Conservation (phyloP, 306 rosid species). For the Dryas drummondii region DNA sequence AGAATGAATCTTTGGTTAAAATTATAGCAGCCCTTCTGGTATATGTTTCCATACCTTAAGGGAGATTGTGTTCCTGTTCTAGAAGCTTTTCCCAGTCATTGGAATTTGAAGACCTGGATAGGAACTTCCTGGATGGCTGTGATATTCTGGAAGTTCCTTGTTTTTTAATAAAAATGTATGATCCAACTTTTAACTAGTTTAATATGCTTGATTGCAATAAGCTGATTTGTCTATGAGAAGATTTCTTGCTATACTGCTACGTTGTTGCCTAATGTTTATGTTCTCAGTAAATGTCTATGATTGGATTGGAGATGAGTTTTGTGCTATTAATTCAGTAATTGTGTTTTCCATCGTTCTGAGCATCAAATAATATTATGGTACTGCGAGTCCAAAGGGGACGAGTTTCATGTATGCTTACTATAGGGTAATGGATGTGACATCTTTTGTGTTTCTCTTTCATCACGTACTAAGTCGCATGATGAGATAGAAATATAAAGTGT, state of each 20-base stretch:
- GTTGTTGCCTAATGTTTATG: neutral
- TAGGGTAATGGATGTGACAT: too few relatives aligned
- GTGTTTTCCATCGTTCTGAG: too few relatives aligned
- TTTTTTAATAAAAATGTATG: constrained; percentile 18
- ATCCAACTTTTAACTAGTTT: constrained; percentile 2
- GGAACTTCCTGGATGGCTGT: constrained; percentile 9
- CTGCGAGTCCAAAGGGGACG: too few relatives aligned
- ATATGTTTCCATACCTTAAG: constrained; percentile 37
- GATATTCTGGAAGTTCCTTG: constrained; percentile 7
- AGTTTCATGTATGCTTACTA: too few relatives aligned
- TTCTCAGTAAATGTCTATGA: neutral
- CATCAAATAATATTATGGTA: too few relatives aligned
- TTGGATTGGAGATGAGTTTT: neutral
- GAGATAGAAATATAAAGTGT: too few relatives aligned
- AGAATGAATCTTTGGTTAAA: constrained; percentile 29
- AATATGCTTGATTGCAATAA: constrained; percentile 9
- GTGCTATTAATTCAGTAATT: neutral
- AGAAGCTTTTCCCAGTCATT: constrained; percentile 21
- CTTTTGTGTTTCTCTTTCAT: too few relatives aligned
- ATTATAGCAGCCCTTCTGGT: constrained; percentile 33
- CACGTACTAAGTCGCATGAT: too few relatives aligned
- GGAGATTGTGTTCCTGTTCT: constrained; percentile 29
- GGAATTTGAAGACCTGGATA: constrained; percentile 14
- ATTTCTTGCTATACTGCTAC: neutral
- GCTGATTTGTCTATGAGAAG: neutral